Conservation (phyloP, 306 rosid species). For the Herpetospermum pedunculosum region DNA sequence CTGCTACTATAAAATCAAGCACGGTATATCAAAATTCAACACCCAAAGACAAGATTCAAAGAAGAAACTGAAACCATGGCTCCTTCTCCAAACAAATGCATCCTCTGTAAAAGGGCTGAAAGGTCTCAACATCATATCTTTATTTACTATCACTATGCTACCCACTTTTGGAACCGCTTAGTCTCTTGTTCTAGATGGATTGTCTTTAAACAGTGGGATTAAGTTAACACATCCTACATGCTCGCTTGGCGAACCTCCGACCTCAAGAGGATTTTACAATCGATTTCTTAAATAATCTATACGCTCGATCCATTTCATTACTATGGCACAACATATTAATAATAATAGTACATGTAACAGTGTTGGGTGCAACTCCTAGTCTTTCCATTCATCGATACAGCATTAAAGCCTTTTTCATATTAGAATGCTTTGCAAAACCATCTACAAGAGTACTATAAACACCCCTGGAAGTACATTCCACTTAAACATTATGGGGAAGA, state of each 20-base stretch:
- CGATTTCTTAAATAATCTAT: slow-evolving; percentile 29
- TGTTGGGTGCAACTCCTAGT: slow-evolving; percentile 28
- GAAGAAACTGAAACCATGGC: background rate
- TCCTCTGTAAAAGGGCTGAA: no score
- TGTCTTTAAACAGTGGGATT: no score
- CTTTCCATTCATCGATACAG: slow-evolving; percentile 36
- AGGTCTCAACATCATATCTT: no score
- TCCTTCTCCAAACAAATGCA: no score
- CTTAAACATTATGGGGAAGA: slow-evolving; percentile 57
- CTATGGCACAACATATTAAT: slow-evolving; percentile 24
- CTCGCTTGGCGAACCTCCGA: no score
- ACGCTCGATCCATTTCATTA: slow-evolving; percentile 24
- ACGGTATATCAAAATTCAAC: background rate
- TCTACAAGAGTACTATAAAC: slow-evolving; percentile 40
- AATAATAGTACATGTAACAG: slow-evolving; percentile 32
- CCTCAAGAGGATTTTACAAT: no score
- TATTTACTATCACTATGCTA: no score
- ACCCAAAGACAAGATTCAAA: background rate
- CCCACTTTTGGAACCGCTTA: background rate
- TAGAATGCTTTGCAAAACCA: slow-evolving; percentile 37
- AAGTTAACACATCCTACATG: no score
- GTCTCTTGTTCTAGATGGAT: no score
- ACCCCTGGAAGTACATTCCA: slow-evolving; percentile 37
- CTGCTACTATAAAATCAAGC: background rate
- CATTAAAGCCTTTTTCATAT: slow-evolving; percentile 24